These are phyloP conservation scores for Extremus antarcticus DNA, from an alignment of 495 filamentous ascomycete species.

Conservation along the genomic window DNA sequence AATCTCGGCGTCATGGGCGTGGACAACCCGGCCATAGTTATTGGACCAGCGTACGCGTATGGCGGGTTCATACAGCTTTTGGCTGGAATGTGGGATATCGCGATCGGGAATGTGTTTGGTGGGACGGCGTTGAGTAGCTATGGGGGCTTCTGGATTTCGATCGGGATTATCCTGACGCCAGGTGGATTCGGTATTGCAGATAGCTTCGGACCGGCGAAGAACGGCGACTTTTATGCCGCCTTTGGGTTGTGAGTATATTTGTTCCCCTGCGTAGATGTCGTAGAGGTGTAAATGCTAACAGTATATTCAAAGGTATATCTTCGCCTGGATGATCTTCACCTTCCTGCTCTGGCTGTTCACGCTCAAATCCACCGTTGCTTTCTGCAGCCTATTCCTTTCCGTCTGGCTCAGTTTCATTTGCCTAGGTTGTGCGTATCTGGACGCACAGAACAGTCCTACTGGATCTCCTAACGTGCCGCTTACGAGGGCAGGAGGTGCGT, in stretches of 20 bases:
- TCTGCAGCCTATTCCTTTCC: conserved; percentile 6
- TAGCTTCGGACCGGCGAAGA: not conserved
- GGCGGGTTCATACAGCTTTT: conserved; percentile 17
- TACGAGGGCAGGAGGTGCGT: conserved; percentile 6
- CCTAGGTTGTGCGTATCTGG: conserved; percentile 8
- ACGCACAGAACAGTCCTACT: conserved; percentile 3
- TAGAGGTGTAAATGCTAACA: not conserved
- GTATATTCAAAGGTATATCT: not conserved
- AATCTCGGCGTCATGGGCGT: conserved; percentile 11
- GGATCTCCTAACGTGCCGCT: conserved; percentile 3
- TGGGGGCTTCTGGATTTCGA: conserved; percentile 18
- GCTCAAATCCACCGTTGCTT: conserved; percentile 10
- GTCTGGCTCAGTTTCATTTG: conserved; percentile 14
- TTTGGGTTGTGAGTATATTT: conserved; percentile 12
- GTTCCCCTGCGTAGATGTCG: not conserved
- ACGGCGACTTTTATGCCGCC: conserved; percentile 8
- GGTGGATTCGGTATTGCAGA: conserved; percentile 9
- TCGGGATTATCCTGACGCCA: conserved; percentile 16
- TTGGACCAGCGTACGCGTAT: conserved; percentile 13
- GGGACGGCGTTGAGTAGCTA: conserved; percentile 14
- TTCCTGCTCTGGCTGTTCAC: conserved; percentile 8
- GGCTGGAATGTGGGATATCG: conserved; percentile 21
- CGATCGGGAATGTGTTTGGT: conserved; percentile 16
- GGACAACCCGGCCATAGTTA: conserved; percentile 3
- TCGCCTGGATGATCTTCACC: conserved; percentile 17